Percentiles rank a stretch among this genome's conserved stretches.
phyloP scores from a whole-genome alignment of 116 monocot genomes.

The Trichopus zeylanicus region DNA sequence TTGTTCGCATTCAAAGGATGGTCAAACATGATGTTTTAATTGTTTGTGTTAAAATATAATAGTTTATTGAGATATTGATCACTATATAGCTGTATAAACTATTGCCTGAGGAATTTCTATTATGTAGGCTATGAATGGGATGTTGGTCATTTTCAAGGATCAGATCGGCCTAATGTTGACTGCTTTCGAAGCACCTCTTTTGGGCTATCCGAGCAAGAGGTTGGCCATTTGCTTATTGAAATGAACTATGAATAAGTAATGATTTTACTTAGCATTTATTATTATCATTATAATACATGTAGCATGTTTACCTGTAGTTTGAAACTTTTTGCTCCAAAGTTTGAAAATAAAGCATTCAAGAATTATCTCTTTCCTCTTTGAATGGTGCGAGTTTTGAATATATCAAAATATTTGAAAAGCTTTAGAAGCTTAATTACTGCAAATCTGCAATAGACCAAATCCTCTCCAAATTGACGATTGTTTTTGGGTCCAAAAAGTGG shows the following conservation, averaged over 20 bases:
- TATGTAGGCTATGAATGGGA: constrained; percentile 98
- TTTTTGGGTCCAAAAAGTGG: too few species aligned
- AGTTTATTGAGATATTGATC: background rate
- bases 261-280: too few species aligned
- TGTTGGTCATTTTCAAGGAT: constrained; percentile 94
- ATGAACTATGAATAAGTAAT: background rate
- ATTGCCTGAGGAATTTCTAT: background rate
- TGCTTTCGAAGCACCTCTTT: constrained; percentile 83
- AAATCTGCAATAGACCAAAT: too few species aligned
- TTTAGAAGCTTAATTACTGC: too few species aligned
- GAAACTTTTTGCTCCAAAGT: background rate
- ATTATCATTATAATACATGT: too few species aligned
- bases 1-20: background rate
- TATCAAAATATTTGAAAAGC: too few species aligned
- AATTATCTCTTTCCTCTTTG: background rate
- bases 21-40: background rate
- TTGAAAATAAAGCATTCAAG: background rate
- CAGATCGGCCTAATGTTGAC: constrained; percentile 80
- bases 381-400: too few species aligned
- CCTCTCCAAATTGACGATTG: too few species aligned
- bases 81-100: background rate
- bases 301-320: background rate
- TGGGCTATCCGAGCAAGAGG: constrained; percentile 69
- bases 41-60: background rate
- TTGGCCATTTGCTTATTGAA: constrained; percentile 17